A percentile compares a stretch with the other conserved stretches of the same genome.
These are phyloP conservation scores for Fusarium verrucosum DNA, from an alignment of 2,329 filamentous ascomycete species.

Conservation along the genomic window DNA sequence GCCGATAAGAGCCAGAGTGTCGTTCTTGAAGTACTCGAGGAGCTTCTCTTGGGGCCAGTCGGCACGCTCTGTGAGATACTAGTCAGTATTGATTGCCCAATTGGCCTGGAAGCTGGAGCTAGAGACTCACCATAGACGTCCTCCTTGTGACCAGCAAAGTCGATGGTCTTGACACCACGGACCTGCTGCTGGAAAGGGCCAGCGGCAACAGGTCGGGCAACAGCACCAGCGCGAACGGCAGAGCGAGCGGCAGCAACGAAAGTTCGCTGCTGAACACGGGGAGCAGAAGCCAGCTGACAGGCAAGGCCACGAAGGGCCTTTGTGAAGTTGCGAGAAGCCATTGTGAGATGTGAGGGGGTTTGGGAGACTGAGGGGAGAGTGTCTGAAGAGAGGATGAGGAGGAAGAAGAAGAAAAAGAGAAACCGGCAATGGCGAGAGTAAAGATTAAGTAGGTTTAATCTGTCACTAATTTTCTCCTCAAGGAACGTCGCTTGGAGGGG, in stretches of 20 bases:
- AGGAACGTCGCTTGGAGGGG: conserved; percentile 21
- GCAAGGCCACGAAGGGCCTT: conserved; percentile 71
- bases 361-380: conserved; percentile 35
- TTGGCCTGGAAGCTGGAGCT: background rate
- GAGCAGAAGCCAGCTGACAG: conserved; percentile 67
- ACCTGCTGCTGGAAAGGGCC: conserved; percentile 72
- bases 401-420: conserved; percentile 15
- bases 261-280: conserved; percentile 69
- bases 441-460: conserved; percentile 37
- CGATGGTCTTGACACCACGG: conserved; percentile 96
- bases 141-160: conserved; percentile 97
- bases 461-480: conserved; percentile 38
- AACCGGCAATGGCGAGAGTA: conserved; percentile 37
- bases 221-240: conserved; percentile 63
- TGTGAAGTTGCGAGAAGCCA: conserved; percentile 81
- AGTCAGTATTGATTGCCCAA: conserved; percentile 38
- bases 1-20: conserved; percentile 98
- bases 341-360: conserved; percentile 57
- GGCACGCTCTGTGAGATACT: conserved; percentile 77
- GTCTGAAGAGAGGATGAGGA: conserved; percentile 45
- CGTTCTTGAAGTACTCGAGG: conserved; percentile 99
- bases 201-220: conserved; percentile 61
- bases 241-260: conserved; percentile 69
- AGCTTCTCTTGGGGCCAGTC: conserved; percentile 99
- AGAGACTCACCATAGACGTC: conserved; percentile 80